phyloP scores from a whole-genome alignment of 345 rosid genomes.

The Lepidium aucheri region DNA sequence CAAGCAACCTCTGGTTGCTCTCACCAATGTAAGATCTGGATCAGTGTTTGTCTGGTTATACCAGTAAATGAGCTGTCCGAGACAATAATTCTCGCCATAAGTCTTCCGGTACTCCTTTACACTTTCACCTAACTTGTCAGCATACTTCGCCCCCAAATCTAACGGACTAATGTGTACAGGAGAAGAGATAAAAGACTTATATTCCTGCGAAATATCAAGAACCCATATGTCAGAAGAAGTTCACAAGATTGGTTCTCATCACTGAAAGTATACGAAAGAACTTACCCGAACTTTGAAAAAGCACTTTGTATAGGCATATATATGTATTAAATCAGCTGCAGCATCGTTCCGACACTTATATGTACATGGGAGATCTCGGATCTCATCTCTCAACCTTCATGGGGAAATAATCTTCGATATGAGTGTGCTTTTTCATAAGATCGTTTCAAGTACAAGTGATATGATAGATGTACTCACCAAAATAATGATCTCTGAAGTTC shows the following conservation, averaged over 20 bases:
- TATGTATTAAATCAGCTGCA: slow-evolving; percentile 95
- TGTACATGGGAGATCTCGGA: slow-evolving; percentile 79
- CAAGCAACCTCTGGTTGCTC: slow-evolving; percentile 77
- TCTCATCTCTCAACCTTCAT: slow-evolving; percentile 92
- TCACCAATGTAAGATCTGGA: slow-evolving; percentile 70
- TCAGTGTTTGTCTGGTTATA: slow-evolving; percentile 74
- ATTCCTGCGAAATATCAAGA: slow-evolving; percentile 46
- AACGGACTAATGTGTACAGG: slow-evolving; percentile 87
- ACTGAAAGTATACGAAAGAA: slow-evolving; percentile 4
- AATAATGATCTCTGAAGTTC: slow-evolving; percentile 80
- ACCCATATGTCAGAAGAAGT: slow-evolving; percentile 7
- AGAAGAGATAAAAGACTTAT: slow-evolving; percentile 67
- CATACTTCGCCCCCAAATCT: slow-evolving; percentile 82
- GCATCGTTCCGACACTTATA: slow-evolving; percentile 96
- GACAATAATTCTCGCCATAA: slow-evolving; percentile 89
- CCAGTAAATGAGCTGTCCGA: slow-evolving; percentile 97
- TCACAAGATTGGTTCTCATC: neutral
- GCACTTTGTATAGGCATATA: slow-evolving; percentile 83
- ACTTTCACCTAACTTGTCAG: slow-evolving; percentile 64
- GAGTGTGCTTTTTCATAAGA: neutral
- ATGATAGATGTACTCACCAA: slow-evolving; percentile 53
- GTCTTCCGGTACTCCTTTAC: slow-evolving; percentile 73
- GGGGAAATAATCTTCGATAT: neutral
- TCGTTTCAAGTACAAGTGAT: neutral
- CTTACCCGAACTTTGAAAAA: slow-evolving; percentile 77